Base-by-base conservation (phyloP, 2,329 filamentous ascomycete species). In the Neodidymelliopsis sp. region DNA sequence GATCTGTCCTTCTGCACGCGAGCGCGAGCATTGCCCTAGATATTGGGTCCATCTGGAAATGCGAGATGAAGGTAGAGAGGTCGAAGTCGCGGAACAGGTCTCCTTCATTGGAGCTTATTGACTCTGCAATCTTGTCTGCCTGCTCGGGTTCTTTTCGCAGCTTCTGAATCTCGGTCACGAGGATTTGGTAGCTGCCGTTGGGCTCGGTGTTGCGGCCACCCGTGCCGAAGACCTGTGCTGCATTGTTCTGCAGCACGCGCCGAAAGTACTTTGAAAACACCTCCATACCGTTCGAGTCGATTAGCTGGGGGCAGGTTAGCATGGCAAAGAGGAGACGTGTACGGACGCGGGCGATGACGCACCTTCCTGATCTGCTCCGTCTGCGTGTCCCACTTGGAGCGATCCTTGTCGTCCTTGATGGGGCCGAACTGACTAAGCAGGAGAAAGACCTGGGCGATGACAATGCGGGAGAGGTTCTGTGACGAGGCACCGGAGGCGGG, bases 211-310 rank as follows among this genome's bases (percentile, higher is more conserved):
- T 83, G 74, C 91, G 84, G 65, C 84, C 89, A 44, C 87, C 80
- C 56, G 88, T 86, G 40, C 91, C 87, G 71, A 97, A 97, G 72
- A 99, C 94, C 68, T 94, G 88, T 57, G 87, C 80, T 66, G 92
- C 91, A 85, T 97, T 97, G 77, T 88, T 87, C 75, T 88, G 89
- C 70, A 99, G 85, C 72, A 97, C 82, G 75, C 93, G 90, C 75
- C 91, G 87, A 76, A 99, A 96, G 75, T 94, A 97, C 80, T 92
- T 95, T 53, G 90, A 87, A 74, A 92, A 97, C 71, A 97, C 91
- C 82, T 99, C 95, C 93, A 99, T 99, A 71, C 92, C 92, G 91
- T 96, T 88, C 68, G 93, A 92, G 84, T 96, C 88, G 78, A 97
- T 88, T 73, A 97, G 86, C 90, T 96, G 59, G 42, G 10, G 16